Evolutionary conservation across 2,329 filamentous ascomycete species (phyloP).

Genomic region (Hypoxylon sp.): DNA sequence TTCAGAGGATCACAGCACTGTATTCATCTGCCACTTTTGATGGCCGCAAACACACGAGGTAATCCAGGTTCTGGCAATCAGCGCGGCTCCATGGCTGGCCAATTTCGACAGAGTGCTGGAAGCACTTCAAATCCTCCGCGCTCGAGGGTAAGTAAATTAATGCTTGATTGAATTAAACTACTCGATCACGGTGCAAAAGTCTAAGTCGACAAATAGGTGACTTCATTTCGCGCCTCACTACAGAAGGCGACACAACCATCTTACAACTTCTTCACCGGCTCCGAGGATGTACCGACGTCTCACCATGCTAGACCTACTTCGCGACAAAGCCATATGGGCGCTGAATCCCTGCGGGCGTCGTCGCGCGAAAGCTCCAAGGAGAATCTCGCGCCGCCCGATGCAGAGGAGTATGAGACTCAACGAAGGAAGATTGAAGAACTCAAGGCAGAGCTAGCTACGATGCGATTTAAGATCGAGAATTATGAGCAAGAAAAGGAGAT

Average conservation of each 20-base stretch:
- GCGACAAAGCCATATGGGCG: constrained; percentile 57
- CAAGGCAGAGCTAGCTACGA: constrained; percentile 87
- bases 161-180: neutral
- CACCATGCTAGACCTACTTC: constrained; percentile 55
- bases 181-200: constrained; percentile 9
- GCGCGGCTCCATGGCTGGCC: constrained; percentile 45
- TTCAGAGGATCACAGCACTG: neutral
- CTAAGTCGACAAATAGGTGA: constrained; percentile 52
- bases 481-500: constrained; percentile 90
- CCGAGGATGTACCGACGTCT: constrained; percentile 57
- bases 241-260: constrained; percentile 62
- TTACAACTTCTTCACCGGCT: constrained; percentile 71
- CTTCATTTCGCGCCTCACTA: constrained; percentile 64
- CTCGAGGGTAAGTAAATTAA: constrained; percentile 51
- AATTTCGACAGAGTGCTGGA: constrained; percentile 49
- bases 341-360: constrained; percentile 58
- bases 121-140: constrained; percentile 44
- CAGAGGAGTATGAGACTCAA: constrained; percentile 71
- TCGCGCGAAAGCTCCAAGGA: constrained; percentile 72
- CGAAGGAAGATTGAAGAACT: constrained; percentile 77
- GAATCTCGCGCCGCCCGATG: constrained; percentile 70
- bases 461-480: constrained; percentile 89
- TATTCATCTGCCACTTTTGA: constrained; percentile 22
- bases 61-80: constrained; percentile 18
- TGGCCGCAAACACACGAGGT: constrained; percentile 24